Evolutionary conservation across 2,329 filamentous ascomycete species (phyloP).

Genomic region (Camillea tinctor): DNA sequence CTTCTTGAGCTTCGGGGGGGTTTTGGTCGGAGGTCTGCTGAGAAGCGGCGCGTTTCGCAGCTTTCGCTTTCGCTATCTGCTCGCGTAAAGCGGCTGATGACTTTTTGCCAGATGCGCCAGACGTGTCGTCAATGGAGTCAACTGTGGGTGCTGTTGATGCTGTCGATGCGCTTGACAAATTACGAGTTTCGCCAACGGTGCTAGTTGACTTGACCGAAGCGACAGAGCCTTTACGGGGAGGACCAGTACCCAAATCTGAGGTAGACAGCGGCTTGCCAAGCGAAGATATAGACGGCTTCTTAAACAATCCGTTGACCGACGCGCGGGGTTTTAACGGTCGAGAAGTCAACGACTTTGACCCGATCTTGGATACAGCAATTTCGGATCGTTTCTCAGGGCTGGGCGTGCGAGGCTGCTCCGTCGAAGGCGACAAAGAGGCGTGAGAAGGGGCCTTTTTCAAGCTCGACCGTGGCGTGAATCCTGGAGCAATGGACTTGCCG

Average conservation of each 20-base stretch:
- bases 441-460: slow-evolving; percentile 35
- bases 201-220: slow-evolving; percentile 39
- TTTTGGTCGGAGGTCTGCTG: slow-evolving; percentile 32
- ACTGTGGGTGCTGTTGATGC: slow-evolving; percentile 38
- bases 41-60: slow-evolving; percentile 63
- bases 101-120: slow-evolving; percentile 45
- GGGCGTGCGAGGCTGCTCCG: slow-evolving; percentile 32
- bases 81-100: slow-evolving; percentile 82
- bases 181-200: slow-evolving; percentile 37
- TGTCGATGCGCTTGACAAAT: slow-evolving; percentile 36
- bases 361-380: slow-evolving; percentile 37
- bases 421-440: slow-evolving; percentile 30
- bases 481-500: slow-evolving; percentile 24
- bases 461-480: slow-evolving; percentile 24
- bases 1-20: slow-evolving; percentile 26
- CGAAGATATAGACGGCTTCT: slow-evolving; percentile 52
- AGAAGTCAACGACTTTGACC: slow-evolving; percentile 46
- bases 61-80: slow-evolving; percentile 90
- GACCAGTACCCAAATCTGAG: slow-evolving; percentile 27
- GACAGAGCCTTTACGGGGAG: slow-evolving; percentile 40
- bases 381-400: slow-evolving; percentile 39
- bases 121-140: slow-evolving; percentile 35
- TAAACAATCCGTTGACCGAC: slow-evolving; percentile 53
- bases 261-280: slow-evolving; percentile 31
- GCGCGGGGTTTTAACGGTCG: slow-evolving; percentile 49